These are phyloP conservation scores for Erodium maritimum DNA, from an alignment of 345 rosid species.

Conservation along the genomic window DNA sequence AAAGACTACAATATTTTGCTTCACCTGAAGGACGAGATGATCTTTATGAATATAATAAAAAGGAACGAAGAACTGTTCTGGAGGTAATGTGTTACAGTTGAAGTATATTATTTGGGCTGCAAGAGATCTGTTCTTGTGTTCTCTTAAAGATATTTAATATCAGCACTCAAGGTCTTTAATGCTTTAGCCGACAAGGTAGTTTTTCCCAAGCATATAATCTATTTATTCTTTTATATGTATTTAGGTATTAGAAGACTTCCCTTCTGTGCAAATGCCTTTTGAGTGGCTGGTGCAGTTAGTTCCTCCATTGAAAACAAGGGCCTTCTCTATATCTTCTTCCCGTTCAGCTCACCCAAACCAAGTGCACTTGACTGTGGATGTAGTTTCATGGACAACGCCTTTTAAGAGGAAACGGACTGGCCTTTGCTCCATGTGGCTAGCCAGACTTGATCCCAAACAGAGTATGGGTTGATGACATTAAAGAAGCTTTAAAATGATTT, in stretches of 20 bases:
- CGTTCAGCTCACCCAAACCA: constrained; percentile 64
- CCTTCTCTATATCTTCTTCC: constrained; percentile 87
- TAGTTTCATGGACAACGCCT: constrained; percentile 82
- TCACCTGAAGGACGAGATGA: constrained; percentile 94
- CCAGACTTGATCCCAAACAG: constrained; percentile 55
- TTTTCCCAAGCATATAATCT: too few species aligned
- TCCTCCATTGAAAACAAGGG: constrained; percentile 73
- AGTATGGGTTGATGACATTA: constrained; percentile 43
- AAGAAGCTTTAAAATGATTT: too few species aligned
- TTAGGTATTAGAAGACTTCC: constrained; percentile 88
- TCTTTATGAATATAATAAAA: constrained; percentile 85
- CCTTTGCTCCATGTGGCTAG: constrained; percentile 89
- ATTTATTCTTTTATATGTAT: constrained; percentile 8
- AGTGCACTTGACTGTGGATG: constrained; percentile 76
- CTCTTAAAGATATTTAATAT: too few species aligned
- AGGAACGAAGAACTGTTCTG: constrained; percentile 76
- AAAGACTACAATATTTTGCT: constrained; percentile 74
- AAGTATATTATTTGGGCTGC: constrained; percentile 1
- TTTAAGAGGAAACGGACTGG: constrained; percentile 64
- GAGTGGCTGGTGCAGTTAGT: constrained; percentile 93
- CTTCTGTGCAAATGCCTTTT: constrained; percentile 83
- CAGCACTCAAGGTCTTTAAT: too few species aligned
- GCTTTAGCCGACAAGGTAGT: too few species aligned
- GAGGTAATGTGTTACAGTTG: constrained; percentile 40
- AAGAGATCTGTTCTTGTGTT: too few species aligned